Conservation (phyloP, 495 filamentous ascomycete genomes). For the Monascus purpureus region DNA sequence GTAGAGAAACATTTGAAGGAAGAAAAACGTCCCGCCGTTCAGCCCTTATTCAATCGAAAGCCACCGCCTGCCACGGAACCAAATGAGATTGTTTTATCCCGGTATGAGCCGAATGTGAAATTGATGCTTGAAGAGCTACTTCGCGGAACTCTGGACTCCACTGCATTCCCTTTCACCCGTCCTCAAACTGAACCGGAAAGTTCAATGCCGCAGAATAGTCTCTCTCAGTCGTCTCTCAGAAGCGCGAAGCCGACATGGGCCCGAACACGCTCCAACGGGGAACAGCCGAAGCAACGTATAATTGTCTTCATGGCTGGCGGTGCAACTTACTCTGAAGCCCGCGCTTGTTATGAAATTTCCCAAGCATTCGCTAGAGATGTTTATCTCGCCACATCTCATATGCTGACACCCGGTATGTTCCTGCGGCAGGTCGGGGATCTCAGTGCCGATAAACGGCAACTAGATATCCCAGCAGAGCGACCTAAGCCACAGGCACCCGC, state of each 20-base stretch:
- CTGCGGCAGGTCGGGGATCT: conserved; percentile 71
- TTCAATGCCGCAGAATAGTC: conserved; percentile 33
- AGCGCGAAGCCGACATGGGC: conserved; percentile 94
- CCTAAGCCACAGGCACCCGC: conserved; percentile 70
- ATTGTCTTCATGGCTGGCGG: conserved; percentile 95
- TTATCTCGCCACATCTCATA: conserved; percentile 84
- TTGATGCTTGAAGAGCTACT: conserved; percentile 57
- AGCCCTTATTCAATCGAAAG: conserved; percentile 55
- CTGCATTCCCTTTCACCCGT: conserved; percentile 67
- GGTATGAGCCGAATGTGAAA: conserved; percentile 41
- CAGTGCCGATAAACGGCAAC: conserved; percentile 51
- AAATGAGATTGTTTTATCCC: conserved; percentile 39
- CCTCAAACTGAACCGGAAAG: conserved; percentile 56
- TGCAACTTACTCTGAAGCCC: conserved; percentile 79
- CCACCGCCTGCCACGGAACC: conserved; percentile 25
- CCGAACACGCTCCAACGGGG: conserved; percentile 54
- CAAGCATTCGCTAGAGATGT: conserved; percentile 58
- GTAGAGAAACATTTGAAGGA: conserved; percentile 66
- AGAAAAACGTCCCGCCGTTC: conserved; percentile 38
- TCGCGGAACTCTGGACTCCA: conserved; percentile 37
- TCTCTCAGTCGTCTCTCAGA: conserved; percentile 63
- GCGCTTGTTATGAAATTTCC: conserved; percentile 80
- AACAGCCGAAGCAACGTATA: conserved; percentile 77
- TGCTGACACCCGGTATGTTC: conserved; percentile 71
- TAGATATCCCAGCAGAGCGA: conserved; percentile 70